These are phyloP conservation scores for Pyrus betulifolia DNA, from an alignment of 306 rosid species.

Conservation along the genomic window DNA sequence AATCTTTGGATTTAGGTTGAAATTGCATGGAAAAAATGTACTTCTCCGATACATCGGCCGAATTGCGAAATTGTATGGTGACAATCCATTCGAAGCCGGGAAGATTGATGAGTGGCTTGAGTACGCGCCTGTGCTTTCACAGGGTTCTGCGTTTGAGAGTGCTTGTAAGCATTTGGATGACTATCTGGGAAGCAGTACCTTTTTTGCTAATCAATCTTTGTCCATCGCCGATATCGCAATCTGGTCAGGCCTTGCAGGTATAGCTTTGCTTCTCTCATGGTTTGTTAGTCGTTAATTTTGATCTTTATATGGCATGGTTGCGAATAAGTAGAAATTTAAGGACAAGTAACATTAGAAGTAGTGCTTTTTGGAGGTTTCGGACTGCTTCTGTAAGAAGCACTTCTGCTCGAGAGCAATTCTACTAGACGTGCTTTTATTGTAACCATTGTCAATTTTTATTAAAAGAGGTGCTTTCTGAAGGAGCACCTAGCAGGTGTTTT, in stretches of 20 bases:
- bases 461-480: background rate
- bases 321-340: background rate
- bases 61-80: conserved; percentile 57
- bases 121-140: conserved; percentile 54
- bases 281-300: background rate
- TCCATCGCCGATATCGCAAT: conserved; percentile 82
- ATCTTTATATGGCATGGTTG: background rate
- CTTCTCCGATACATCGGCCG: conserved; percentile 68
- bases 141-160: conserved; percentile 77
- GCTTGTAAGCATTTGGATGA: conserved; percentile 69
- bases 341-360: background rate
- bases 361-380: background rate
- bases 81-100: conserved; percentile 44
- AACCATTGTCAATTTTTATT: background rate
- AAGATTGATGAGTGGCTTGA: conserved; percentile 88
- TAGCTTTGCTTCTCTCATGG: background rate
- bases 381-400: background rate
- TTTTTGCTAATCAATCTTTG: conserved; percentile 49
- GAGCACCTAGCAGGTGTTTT: background rate
- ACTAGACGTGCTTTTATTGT: background rate
- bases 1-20: conserved; percentile 34
- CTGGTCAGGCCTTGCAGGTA: conserved; percentile 91
- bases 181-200: conserved; percentile 50
- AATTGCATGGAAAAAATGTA: conserved; percentile 50
- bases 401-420: too few species aligned